Conservation (phyloP, 331 rosid genomes). For the Quercus lobata region DNA sequence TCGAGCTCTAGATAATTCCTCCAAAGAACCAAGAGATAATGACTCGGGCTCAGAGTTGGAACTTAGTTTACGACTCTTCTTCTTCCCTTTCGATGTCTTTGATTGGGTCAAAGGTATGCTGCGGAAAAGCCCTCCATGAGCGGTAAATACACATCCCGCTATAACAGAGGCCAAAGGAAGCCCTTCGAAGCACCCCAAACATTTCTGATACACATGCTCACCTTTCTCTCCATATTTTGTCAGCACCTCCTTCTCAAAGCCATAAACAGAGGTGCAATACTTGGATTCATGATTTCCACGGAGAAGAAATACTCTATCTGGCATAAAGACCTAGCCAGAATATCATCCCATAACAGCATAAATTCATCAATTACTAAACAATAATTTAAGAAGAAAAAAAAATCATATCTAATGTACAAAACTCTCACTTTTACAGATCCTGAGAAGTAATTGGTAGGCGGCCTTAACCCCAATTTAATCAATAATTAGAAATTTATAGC, state of each 20-base stretch:
- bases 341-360: slow-evolving; percentile 1
- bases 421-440: neutral
- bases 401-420: neutral
- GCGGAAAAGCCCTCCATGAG: slow-evolving; percentile 97
- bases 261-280: slow-evolving; percentile 54
- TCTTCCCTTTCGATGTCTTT: too few relatives aligned
- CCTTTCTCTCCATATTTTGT: slow-evolving; percentile 65
- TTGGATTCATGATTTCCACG: slow-evolving; percentile 86
- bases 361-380: slow-evolving; percentile 10
- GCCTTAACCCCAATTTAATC: too few relatives aligned
- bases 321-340: slow-evolving; percentile 68
- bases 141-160: slow-evolving; percentile 64
- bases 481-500: too few relatives aligned
- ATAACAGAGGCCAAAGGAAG: slow-evolving; percentile 89
- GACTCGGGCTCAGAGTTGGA: too few relatives aligned
- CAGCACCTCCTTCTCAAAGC: slow-evolving; percentile 77
- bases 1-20: slow-evolving; percentile 58
- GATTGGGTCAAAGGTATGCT: slow-evolving; percentile 16
- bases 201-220: slow-evolving; percentile 63
- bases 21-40: slow-evolving; percentile 50
- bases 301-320: slow-evolving; percentile 78
- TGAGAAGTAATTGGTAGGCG: too few relatives aligned
- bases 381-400: neutral
- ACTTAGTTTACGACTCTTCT: too few relatives aligned
- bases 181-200: slow-evolving; percentile 71